A percentile compares a stretch with the other conserved stretches of the same genome.
Evolutionary conservation across 1,139 yeast genomes (phyloP).

Genomic region (Petasospora rhodanensis): DNA sequence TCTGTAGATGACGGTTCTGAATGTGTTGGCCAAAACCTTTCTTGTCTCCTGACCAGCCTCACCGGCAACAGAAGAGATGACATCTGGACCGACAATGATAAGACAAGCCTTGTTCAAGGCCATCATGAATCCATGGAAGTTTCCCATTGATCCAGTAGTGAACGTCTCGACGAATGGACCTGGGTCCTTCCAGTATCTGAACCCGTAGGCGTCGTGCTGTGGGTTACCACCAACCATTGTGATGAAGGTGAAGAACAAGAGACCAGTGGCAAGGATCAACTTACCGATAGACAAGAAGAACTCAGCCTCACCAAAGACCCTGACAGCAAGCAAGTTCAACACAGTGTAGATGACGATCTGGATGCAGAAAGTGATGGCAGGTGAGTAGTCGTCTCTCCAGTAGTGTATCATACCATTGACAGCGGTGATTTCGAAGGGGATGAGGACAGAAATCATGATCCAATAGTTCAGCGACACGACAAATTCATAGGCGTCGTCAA

Average conservation of each 20-base stretch:
- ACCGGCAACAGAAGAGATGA: constrained; percentile 43
- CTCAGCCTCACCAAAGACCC: constrained; percentile 48
- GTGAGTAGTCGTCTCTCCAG: constrained; percentile 50
- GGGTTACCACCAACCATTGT: constrained; percentile 85
- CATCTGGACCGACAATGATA: constrained; percentile 78
- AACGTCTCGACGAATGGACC: constrained; percentile 48
- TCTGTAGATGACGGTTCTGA: constrained; percentile 42
- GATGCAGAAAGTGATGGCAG: constrained; percentile 52
- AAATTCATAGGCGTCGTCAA: constrained; percentile 66
- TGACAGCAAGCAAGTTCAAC: constrained; percentile 45
- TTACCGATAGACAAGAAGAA: constrained; percentile 50
- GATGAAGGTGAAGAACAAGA: constrained; percentile 63
- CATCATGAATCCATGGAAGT: constrained; percentile 60
- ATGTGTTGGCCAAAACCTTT: constrained; percentile 41
- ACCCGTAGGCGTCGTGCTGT: constrained; percentile 56
- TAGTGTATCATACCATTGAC: no score
- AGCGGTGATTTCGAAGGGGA: constrained; percentile 76
- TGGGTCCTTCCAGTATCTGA: constrained; percentile 59
- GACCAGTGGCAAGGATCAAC: constrained; percentile 62
- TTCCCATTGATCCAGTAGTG: constrained; percentile 46
- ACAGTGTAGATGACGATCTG: constrained; percentile 38
- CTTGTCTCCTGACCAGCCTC: constrained; percentile 47
- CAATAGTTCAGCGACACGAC: constrained; percentile 76
- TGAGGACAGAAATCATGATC: constrained; percentile 60
- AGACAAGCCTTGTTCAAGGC: no score